A percentile compares a stretch with the other conserved stretches of the same genome.
These are phyloP conservation scores for Sicyos baderoa DNA, from an alignment of 306 rosid genomes.

Conservation along the genomic window DNA sequence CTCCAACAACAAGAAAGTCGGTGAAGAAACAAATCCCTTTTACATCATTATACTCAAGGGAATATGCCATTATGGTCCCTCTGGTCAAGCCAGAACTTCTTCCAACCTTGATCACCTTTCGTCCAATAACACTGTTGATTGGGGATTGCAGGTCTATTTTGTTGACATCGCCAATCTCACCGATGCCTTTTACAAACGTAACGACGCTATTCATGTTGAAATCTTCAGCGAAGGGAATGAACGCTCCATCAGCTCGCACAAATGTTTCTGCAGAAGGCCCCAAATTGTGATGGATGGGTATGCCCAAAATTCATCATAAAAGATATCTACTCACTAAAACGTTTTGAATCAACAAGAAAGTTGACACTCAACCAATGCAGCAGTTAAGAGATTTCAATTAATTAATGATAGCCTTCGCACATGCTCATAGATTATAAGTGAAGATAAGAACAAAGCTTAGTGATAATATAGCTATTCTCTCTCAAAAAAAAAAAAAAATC, in stretches of 20 bases:
- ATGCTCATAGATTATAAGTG: neutral
- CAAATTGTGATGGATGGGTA: constrained; percentile 19
- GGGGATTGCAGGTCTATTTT: constrained; percentile 88
- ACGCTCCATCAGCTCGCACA: constrained; percentile 98
- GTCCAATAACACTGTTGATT: constrained; percentile 81
- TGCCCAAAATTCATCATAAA: constrained; percentile 10
- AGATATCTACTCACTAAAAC: neutral
- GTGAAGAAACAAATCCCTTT: constrained; percentile 97
- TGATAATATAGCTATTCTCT: neutral
- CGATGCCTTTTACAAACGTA: constrained; percentile 73
- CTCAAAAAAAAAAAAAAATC: too few relatives aligned
- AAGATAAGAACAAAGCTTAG: neutral
- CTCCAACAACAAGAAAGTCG: constrained; percentile 97
- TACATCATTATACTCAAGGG: constrained; percentile 92
- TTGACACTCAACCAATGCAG: neutral
- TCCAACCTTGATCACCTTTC: constrained; percentile 89
- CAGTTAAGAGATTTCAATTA: neutral
- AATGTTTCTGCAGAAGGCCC: constrained; percentile 77
- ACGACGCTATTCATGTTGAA: constrained; percentile 58
- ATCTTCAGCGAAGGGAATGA: constrained; percentile 87
- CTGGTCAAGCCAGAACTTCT: constrained; percentile 94
- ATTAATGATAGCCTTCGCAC: neutral
- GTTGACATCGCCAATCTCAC: constrained; percentile 81
- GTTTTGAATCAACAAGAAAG: constrained; percentile 2
- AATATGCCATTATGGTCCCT: constrained; percentile 93